These are phyloP conservation scores for Mortierella sp. DNA, from an alignment of 371 early-diverging fungal genomes.

Conservation along the genomic window DNA sequence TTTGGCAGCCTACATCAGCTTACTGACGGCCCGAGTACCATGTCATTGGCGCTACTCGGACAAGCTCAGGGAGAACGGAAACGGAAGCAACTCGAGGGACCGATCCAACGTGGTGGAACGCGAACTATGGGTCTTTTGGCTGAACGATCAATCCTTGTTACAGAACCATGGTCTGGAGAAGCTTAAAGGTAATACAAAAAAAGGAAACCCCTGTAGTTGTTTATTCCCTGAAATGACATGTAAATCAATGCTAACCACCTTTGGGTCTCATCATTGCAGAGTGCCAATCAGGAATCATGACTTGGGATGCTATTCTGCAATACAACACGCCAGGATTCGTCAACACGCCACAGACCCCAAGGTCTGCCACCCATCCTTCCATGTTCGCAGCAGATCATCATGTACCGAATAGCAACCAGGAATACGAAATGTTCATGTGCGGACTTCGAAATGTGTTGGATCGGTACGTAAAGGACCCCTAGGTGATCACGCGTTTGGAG, in stretches of 20 bases:
- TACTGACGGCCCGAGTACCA: constrained; percentile 36
- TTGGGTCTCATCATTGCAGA: constrained; percentile 3
- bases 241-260: neutral
- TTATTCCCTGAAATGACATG: neutral
- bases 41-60: constrained; percentile 47
- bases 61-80: neutral
- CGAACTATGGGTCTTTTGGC: constrained; percentile 54
- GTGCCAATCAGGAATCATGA: constrained; percentile 43
- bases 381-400: constrained; percentile 2
- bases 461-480: constrained; percentile 27
- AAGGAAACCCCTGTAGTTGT: too few relatives aligned
- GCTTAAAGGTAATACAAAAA: constrained; percentile 45
- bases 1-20: constrained; percentile 29
- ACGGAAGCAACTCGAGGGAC: neutral
- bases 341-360: constrained; percentile 19
- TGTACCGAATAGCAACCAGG: constrained; percentile 5
- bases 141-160: constrained; percentile 28
- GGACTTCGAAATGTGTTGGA: constrained; percentile 49
- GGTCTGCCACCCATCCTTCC: neutral
- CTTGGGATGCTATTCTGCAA: constrained; percentile 41
- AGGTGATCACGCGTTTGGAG: neutral
- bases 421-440: constrained; percentile 42
- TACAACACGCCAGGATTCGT: constrained; percentile 12
- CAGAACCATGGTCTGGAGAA: constrained; percentile 35
- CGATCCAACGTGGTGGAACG: constrained; percentile 15